Evolutionary conservation across 495 filamentous ascomycete genomes (phyloP), one percentile per base, ranked within the genome.

Genomic region (Corynascus novoguineensis): DNA sequence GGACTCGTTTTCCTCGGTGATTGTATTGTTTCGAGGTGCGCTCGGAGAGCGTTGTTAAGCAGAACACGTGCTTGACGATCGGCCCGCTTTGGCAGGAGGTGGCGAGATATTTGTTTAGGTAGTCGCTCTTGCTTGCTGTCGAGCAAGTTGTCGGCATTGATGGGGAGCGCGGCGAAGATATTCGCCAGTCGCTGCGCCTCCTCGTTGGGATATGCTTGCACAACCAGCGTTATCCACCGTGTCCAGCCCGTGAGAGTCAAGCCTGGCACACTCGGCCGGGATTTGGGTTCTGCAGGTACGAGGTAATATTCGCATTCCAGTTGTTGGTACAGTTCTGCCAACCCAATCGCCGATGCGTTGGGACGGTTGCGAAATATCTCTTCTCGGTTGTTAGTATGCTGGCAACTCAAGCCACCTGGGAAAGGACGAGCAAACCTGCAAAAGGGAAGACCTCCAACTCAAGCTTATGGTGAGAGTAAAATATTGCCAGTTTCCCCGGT

Each of bases 171-270:
- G 5, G 81, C 64, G 3, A 92, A 81, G 10, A 90, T 83, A 56
- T 84, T 88, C 41, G 84, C 80, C 0, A 97, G 72, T 5, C 92
- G 81, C 42, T 81, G 76, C 57, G 83, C 85, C 70, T 97, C 92
- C 44, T 82, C 79, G 34, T 89, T 83, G 2, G 92, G 92, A 61
- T 90, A 78, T 14, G 88, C 86, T 62, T 83, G 82, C 47, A 96
- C 86, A 71, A 87, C 77, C 21, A 83, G 71, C 0, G 87, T 90
- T 68, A 87, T 83, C 84, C 88, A 96, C 52, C 72, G 72, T 57
- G 86, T 79, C 67, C 95, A 97, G 4, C 92, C 92, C 28, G 76
- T 63, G 3, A 88, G 86, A 1, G 92, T 96, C 15, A 97, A 75
- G 14, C 81, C 86, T 2, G 92, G 92, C 31, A 90, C 78, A 42